Evolutionary conservation across 306 rosid genomes (phyloP).

Genomic region (Vigna unguiculata): DNA sequence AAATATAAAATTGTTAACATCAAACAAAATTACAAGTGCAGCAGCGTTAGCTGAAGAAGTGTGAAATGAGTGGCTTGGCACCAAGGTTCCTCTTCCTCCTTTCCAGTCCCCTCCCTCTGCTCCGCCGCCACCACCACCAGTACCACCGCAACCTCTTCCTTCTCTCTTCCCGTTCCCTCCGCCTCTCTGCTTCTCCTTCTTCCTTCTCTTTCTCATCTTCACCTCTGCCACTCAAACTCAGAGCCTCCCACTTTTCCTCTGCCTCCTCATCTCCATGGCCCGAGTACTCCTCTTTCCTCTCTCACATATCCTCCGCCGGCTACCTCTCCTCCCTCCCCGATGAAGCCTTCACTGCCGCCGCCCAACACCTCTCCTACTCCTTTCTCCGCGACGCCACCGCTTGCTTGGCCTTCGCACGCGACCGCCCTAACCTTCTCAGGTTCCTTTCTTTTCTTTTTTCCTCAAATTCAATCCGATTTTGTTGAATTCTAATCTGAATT

Average conservation of each 20-base stretch:
- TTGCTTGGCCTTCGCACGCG: slow-evolving; percentile 70
- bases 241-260: slow-evolving; percentile 43
- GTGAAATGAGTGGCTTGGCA: slow-evolving; percentile 67
- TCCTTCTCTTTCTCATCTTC: slow-evolving; percentile 12
- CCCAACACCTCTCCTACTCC: slow-evolving; percentile 25
- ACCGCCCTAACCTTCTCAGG: slow-evolving; percentile 69
- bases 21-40: background rate
- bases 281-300: slow-evolving; percentile 66
- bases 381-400: slow-evolving; percentile 57
- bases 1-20: too few species aligned
- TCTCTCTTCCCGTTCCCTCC: slow-evolving; percentile 32
- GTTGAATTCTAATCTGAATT: background rate
- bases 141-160: slow-evolving; percentile 55
- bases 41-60: too few species aligned
- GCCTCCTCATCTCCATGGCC: slow-evolving; percentile 65
- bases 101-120: slow-evolving; percentile 53
- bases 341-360: background rate
- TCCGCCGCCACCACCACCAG: slow-evolving; percentile 52
- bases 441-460: slow-evolving; percentile 32
- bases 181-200: slow-evolving; percentile 4
- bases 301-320: slow-evolving; percentile 60
- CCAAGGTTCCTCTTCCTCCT: slow-evolving; percentile 71
- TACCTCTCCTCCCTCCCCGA: slow-evolving; percentile 39
- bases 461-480: background rate
- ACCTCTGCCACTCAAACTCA: slow-evolving; percentile 37